Evolutionary conservation across 345 rosid genomes (phyloP).

Genomic region (Moricandia arvensis): DNA sequence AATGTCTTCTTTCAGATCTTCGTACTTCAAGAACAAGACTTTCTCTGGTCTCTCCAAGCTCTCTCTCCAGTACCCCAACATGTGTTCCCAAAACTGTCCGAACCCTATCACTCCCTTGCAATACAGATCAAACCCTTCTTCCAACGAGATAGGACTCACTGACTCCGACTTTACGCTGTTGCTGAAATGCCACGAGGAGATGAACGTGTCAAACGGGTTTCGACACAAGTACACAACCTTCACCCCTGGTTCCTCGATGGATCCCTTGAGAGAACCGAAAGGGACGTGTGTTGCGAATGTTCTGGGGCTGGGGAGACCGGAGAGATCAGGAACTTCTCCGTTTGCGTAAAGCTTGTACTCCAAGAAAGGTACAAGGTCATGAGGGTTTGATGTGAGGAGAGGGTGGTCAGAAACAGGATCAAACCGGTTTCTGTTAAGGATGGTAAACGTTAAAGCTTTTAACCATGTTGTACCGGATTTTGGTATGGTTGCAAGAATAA

Average conservation of each 20-base stretch:
- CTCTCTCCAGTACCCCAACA: conserved; percentile 51
- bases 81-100: conserved; percentile 58
- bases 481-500: conserved; percentile 47
- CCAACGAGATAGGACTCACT: conserved; percentile 28
- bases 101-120: conserved; percentile 46
- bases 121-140: conserved; percentile 49
- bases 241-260: conserved; percentile 30
- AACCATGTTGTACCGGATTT: conserved; percentile 67
- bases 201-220: conserved; percentile 51
- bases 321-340: conserved; percentile 42
- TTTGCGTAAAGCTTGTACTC: conserved; percentile 50
- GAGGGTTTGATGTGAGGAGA: conserved; percentile 51
- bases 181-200: conserved; percentile 49
- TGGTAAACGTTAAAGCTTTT: conserved; percentile 46
- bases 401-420: conserved; percentile 39
- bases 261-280: conserved; percentile 32
- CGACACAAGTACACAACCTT: conserved; percentile 51
- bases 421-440: conserved; percentile 35
- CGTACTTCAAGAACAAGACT: conserved; percentile 46
- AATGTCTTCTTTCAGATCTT: conserved; percentile 47
- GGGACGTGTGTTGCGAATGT: conserved; percentile 53
- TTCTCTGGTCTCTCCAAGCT: conserved; percentile 45
- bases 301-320: conserved; percentile 36
- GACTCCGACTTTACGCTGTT: conserved; percentile 35
- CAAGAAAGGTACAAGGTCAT: conserved; percentile 58